Evolutionary conservation across 805 yeast genomes (phyloP).

Genomic region (Metschnikowia peoriensis): DNA sequence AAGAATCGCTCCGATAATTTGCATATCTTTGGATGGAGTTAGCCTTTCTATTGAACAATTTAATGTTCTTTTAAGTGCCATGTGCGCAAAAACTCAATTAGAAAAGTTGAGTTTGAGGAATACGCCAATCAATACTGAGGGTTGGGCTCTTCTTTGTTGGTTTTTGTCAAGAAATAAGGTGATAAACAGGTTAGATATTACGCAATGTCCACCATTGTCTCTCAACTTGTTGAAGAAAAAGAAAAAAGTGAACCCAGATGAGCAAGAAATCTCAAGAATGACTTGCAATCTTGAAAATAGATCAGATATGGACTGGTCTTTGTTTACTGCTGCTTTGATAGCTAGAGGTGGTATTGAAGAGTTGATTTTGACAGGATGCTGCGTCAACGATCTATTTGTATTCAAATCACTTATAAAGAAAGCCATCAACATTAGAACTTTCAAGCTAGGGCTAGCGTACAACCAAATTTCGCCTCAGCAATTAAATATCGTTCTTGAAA

Average conservation of each 20-base stretch:
- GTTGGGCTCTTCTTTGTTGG: constrained; percentile 80
- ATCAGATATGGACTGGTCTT: constrained; percentile 79
- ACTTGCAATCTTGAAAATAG: constrained; percentile 52
- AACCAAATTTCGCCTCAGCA: constrained; percentile 65
- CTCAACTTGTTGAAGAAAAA: constrained; percentile 44
- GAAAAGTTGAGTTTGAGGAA: constrained; percentile 77
- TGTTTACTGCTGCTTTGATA: constrained; percentile 66
- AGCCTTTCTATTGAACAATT: constrained; percentile 73
- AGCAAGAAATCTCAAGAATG: constrained; percentile 40
- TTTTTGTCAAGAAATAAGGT: constrained; percentile 64
- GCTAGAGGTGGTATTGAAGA: constrained; percentile 78
- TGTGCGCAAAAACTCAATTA: constrained; percentile 62
- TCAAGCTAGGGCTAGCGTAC: constrained; percentile 73
- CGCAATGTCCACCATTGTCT: constrained; percentile 58
- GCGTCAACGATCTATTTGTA: constrained; percentile 52
- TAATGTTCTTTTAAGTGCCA: constrained; percentile 64
- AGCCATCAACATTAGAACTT: constrained; percentile 55
- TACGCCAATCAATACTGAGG: constrained; percentile 65
- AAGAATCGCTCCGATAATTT: constrained; percentile 77
- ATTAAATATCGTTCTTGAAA: constrained; percentile 46
- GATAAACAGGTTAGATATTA: constrained; percentile 61
- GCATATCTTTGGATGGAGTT: constrained; percentile 78
- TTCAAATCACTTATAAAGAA: constrained; percentile 55
- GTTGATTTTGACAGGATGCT: constrained; percentile 72
- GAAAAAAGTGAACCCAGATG: constrained; percentile 26